These are phyloP conservation scores for Dioszegia crocea DNA, from an alignment of 768 basidiomycete genomes.

Conservation along the genomic window DNA sequence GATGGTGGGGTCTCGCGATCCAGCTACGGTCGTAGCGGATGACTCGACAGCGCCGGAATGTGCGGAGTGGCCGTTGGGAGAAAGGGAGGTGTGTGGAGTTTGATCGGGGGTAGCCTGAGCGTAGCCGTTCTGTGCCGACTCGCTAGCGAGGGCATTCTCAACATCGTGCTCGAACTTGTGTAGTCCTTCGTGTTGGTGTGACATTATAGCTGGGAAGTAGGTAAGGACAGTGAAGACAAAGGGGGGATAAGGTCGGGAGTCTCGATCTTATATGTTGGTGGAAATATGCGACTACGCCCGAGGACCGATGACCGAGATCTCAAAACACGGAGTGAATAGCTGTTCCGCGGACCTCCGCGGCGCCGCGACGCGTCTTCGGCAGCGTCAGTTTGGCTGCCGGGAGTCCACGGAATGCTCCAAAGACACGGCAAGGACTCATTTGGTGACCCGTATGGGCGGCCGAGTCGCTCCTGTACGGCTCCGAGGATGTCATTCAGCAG, in stretches of 20 bases:
- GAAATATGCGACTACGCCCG: too few relatives aligned
- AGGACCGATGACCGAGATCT: too few relatives aligned
- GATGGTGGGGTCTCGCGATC: conserved; percentile 5
- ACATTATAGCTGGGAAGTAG: neutral
- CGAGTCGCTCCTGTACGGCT: too few relatives aligned
- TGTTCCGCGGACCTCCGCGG: too few relatives aligned
- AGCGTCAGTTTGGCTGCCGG: too few relatives aligned
- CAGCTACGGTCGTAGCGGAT: conserved; percentile 6
- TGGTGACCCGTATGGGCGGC: too few relatives aligned
- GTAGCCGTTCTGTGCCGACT: conserved; percentile 3
- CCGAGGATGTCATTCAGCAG: too few relatives aligned
- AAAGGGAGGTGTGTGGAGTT: neutral
- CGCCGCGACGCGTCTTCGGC: too few relatives aligned
- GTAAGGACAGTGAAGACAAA: neutral
- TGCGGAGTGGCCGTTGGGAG: neutral
- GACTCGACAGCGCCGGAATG: neutral
- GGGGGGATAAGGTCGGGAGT: neutral
- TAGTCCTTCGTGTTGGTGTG: neutral
- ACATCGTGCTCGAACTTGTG: conserved; percentile 7
- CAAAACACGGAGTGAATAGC: too few relatives aligned
- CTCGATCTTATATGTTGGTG: neutral
- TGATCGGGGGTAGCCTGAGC: neutral
- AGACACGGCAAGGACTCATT: too few relatives aligned
- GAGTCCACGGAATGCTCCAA: too few relatives aligned
- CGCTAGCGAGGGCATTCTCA: neutral